Evolutionary conservation across 371 early-diverging fungal species (phyloP).

Genomic region (Apophysomyces variabilis): DNA sequence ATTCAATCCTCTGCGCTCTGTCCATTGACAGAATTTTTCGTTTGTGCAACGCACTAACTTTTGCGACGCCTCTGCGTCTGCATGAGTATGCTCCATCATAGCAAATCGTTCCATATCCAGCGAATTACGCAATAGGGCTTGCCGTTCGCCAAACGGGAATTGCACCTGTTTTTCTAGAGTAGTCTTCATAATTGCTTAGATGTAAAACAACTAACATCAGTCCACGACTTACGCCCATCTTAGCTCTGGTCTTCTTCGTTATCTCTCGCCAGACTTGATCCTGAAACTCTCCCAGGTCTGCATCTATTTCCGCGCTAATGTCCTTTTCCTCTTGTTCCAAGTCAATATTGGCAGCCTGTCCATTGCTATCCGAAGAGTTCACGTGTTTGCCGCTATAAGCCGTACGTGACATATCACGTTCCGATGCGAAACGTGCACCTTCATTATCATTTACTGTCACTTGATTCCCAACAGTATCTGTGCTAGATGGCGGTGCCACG

Average conservation of each 20-base stretch:
- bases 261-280: conserved; percentile 66
- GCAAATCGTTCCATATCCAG: conserved; percentile 62
- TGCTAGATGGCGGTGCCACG: conserved; percentile 18
- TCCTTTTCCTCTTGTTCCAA: conserved; percentile 48
- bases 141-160: conserved; percentile 57
- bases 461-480: not conserved
- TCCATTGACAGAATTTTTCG: conserved; percentile 43
- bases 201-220: not conserved
- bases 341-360: conserved; percentile 20
- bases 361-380: conserved; percentile 13
- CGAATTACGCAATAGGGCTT: conserved; percentile 52
- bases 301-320: conserved; percentile 50
- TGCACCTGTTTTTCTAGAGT: conserved; percentile 57
- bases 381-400: conserved; percentile 29
- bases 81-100: conserved; percentile 56
- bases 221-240: conserved; percentile 38
- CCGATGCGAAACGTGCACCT: conserved; percentile 21
- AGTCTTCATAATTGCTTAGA: conserved; percentile 23
- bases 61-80: conserved; percentile 36
- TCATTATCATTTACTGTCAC: conserved; percentile 24
- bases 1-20: conserved; percentile 32
- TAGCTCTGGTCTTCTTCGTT: conserved; percentile 64
- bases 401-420: conserved; percentile 19
- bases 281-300: conserved; percentile 54
- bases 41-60: conserved; percentile 36